These are phyloP conservation scores for Penicillium paradoxum DNA, from an alignment of 495 filamentous ascomycete species.

Conservation along the genomic window DNA sequence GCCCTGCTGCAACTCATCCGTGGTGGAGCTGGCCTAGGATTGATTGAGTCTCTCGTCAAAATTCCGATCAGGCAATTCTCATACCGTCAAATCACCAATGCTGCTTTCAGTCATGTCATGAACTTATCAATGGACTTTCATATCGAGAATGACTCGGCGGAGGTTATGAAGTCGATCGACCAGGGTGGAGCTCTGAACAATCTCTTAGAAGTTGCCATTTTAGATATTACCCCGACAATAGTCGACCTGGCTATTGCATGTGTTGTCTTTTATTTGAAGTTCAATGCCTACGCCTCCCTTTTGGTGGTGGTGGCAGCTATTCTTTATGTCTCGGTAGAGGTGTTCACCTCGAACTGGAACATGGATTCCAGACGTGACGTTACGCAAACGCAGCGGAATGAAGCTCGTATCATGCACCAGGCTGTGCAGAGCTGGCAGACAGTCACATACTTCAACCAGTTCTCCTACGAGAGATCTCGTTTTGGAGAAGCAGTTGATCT, in stretches of 20 bases:
- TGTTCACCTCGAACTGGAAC: constrained; percentile 13
- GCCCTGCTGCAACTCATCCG: constrained; percentile 23
- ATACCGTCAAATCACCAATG: constrained; percentile 19
- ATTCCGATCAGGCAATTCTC: constrained; percentile 19
- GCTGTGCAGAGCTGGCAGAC: constrained; percentile 53
- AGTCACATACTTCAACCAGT: constrained; percentile 66
- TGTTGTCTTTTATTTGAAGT: constrained; percentile 10
- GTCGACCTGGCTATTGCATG: constrained; percentile 7
- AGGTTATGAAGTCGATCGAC: constrained; percentile 20
- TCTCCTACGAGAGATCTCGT: constrained; percentile 57
- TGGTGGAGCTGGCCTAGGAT: constrained; percentile 6
- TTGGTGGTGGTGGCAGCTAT: constrained; percentile 7
- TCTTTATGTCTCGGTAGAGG: constrained; percentile 6
- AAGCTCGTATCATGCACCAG: constrained; percentile 15
- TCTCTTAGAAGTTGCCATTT: constrained; percentile 9
- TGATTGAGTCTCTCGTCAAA: constrained; percentile 7
- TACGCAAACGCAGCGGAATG: constrained; percentile 5
- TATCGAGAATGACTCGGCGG: constrained; percentile 5
- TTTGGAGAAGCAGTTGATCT: constrained; percentile 26
- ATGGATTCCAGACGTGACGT: constrained; percentile 1
- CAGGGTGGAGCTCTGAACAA: constrained; percentile 13
- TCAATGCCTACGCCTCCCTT: constrained; percentile 7
- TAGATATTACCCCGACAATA: constrained; percentile 8
- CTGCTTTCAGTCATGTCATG: constrained; percentile 23
- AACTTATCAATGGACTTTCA: constrained; percentile 12